Evolutionary conservation across 2,329 filamentous ascomycete genomes (phyloP).

Genomic region (Neofusicoccum cordaticola): DNA sequence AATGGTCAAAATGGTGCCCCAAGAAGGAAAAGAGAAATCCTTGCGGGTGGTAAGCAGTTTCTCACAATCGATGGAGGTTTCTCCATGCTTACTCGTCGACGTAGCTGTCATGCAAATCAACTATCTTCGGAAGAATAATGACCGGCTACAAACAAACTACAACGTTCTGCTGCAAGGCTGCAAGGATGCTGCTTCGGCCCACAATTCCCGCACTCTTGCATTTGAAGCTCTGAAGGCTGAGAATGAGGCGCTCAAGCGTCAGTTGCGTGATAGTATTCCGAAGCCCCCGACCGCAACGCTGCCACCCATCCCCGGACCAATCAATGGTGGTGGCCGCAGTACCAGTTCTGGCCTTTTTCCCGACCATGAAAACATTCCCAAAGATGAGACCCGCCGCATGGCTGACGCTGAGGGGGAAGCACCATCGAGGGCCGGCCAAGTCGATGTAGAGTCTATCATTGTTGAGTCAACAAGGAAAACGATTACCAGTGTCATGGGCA

Average conservation of each 20-base stretch:
- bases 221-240: not conserved
- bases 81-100: no score
- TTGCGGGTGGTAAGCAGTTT: not conserved
- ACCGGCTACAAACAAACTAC: not conserved
- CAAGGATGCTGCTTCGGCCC: not conserved
- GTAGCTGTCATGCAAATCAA: no score
- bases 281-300: not conserved
- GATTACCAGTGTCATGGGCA: not conserved
- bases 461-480: not conserved
- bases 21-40: not conserved
- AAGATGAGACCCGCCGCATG: not conserved
- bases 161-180: not conserved
- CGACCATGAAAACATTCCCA: no score
- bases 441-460: not conserved
- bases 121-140: not conserved
- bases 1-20: not conserved
- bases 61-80: no score
- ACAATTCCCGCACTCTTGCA: not conserved
- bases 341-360: no score
- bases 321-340: not conserved
- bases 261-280: not conserved
- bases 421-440: not conserved
- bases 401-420: not conserved
- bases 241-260: not conserved
- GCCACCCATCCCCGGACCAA: not conserved